Evolutionary conservation across 225 moss, liverwort and hornwort species (phyloP), one percentile per base, ranked within the genome.

Genomic region (Lunularia cruciata): DNA sequence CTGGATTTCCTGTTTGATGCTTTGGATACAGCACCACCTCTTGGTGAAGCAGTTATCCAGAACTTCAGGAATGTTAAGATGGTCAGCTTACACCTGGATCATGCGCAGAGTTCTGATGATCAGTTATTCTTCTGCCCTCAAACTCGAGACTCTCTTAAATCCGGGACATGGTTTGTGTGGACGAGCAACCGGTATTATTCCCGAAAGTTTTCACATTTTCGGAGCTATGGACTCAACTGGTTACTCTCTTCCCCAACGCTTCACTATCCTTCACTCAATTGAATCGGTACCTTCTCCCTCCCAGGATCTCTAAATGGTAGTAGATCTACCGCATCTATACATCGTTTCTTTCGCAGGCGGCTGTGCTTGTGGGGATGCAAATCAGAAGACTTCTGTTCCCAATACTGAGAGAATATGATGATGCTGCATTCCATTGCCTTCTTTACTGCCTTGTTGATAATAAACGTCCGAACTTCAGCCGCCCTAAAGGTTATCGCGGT

Each of bases 121-220:
- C 60, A 72, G 19, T 63, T 48, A 3, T 89, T 95, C 55, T 86
- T 95, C 76, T 71, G 83, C 43, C 8, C 60, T 3, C 71, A 83
- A 27, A n/a, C 75, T 10, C 83, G 91, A 69, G 45, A 77, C 42
- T 51, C 58, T 0, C 65, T 95, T 57, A 46, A 57, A 2, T 57
- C 79, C 1, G 81, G 92, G 72, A 31, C 78, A 3, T 95, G 92
- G 92, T 34, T 92, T 56, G 57, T 74, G 12, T 92, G 89, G 89
- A 83, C 63, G 73, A 88, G 92, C 49, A 95, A 95, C 58, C 95
- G 92, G 59, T 95, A 95, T 48, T 87, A 81, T 68, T 86, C 38
- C 95, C 95, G 3, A 82, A 88, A 12, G 68, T 95, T 18, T 84
- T 88, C 54, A 86, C 88, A 72, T 70, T 88, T 3, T 65, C 71